Conservation (phyloP, 1,284 basidiomycete species). For the Ustilago sp. region DNA sequence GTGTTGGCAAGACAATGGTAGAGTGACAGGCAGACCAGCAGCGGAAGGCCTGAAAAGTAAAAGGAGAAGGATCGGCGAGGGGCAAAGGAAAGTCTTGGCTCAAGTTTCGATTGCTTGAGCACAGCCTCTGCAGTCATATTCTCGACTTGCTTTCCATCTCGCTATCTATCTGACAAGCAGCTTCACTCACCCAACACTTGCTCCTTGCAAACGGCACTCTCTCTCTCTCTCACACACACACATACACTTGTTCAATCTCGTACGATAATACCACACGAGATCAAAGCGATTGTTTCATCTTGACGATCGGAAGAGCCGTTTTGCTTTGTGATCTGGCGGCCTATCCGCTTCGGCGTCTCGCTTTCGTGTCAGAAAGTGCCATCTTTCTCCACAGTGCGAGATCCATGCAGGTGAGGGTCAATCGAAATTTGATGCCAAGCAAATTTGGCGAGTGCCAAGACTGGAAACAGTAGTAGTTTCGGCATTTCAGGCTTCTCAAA, state of each 20-base stretch:
- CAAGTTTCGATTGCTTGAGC: conserved; percentile 8
- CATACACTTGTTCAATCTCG: background rate
- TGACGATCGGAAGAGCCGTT: background rate
- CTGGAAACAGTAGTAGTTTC: background rate
- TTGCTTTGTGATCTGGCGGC: background rate
- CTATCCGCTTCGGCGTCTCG: background rate
- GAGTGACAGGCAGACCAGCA: background rate
- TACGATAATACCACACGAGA: background rate
- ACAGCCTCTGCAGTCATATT: conserved; percentile 18
- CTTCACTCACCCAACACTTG: background rate
- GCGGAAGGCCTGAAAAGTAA: background rate
- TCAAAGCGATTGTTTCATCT: background rate
- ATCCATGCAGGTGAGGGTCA: conserved; percentile 7
- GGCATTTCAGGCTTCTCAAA: background rate
- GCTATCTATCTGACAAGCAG: conserved; percentile 9
- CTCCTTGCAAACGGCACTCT: background rate
- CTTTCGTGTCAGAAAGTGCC: background rate
- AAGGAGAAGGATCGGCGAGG: conserved; percentile 38
- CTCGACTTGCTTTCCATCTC: background rate
- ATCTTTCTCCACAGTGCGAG: background rate
- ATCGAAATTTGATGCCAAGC: conserved; percentile 8
- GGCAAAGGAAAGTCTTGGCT: conserved; percentile 39
- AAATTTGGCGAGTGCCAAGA: conserved; percentile 9
- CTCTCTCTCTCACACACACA: background rate
- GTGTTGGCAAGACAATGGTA: background rate